phyloP scores from a whole-genome alignment of 2,329 filamentous ascomycete genomes.

The Myriosclerotinia scirpicola region DNA sequence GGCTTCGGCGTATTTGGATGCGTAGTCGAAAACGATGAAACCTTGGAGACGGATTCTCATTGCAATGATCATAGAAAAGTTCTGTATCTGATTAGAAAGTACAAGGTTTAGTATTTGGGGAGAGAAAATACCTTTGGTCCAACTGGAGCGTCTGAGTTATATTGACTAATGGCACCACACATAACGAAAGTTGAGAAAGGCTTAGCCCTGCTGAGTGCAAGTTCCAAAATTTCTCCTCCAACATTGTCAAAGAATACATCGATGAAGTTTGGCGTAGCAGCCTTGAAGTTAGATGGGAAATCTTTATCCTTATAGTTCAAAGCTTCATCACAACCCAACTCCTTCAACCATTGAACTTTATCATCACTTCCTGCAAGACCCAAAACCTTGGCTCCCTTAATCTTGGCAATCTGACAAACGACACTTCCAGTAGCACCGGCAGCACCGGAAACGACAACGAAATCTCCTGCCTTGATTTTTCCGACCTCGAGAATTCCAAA shows the following conservation, averaged over 20 bases:
- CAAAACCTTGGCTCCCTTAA: constrained; percentile 62
- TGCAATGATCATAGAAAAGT: constrained; percentile 52
- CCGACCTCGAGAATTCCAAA: constrained; percentile 71
- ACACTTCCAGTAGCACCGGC: constrained; percentile 77
- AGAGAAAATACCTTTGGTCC: constrained; percentile 50
- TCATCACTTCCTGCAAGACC: constrained; percentile 66
- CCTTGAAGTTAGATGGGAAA: constrained; percentile 60
- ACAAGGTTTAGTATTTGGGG: neutral
- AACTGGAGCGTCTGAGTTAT: constrained; percentile 57
- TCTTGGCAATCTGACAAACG: constrained; percentile 75
- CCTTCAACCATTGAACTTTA: constrained; percentile 66
- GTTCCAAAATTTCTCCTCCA: constrained; percentile 68
- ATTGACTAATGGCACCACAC: constrained; percentile 69
- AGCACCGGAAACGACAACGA: constrained; percentile 75
- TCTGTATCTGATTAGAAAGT: constrained; percentile 40
- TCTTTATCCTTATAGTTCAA: constrained; percentile 68
- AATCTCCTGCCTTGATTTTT: constrained; percentile 65
- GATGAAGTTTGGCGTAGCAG: constrained; percentile 59
- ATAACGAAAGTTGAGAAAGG: constrained; percentile 65
- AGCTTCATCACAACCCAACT: constrained; percentile 66
- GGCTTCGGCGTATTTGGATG: constrained; percentile 56
- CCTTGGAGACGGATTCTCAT: constrained; percentile 65
- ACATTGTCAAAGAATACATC: constrained; percentile 76
- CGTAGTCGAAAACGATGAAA: constrained; percentile 72
- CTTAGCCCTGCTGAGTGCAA: constrained; percentile 63